Percentiles rank a stretch among this genome's conserved stretches.
phyloP scores from a whole-genome alignment of 139 green algal genomes.

The Haematococcus lacustris region DNA sequence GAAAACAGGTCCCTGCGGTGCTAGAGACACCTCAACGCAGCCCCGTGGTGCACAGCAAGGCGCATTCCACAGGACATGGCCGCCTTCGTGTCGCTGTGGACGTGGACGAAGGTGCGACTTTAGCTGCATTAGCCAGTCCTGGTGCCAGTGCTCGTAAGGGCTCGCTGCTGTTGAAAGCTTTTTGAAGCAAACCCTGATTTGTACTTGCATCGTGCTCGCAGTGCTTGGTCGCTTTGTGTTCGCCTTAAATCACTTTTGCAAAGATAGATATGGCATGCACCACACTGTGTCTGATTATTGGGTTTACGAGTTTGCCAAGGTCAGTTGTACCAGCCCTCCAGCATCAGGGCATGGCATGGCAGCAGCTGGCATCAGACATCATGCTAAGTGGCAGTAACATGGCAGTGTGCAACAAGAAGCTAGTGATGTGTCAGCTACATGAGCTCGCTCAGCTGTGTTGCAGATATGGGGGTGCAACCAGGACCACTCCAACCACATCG shows the following conservation, averaged over 20 bases:
- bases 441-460: no score
- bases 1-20: no score
- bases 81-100: slow-evolving; percentile 64
- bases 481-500: slow-evolving; percentile 74
- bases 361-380: no score
- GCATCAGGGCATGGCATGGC: no score
- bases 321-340: slow-evolving; percentile 23
- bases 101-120: slow-evolving; percentile 68
- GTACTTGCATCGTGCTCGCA: slow-evolving; percentile 21
- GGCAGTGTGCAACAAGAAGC: no score
- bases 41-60: no score
- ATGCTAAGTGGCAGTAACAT: no score
- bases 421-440: no score
- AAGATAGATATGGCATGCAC: slow-evolving; percentile 65
- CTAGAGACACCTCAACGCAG: no score
- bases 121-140: neutral
- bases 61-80: no score
- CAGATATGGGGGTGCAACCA: slow-evolving; percentile 85
- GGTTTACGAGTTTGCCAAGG: slow-evolving; percentile 88
- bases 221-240: slow-evolving; percentile 81
- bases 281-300: slow-evolving; percentile 73
- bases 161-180: neutral
- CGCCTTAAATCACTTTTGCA: slow-evolving; percentile 74
- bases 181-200: neutral
- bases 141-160: neutral